Base-by-base conservation (phyloP, 1,139 yeast species). In the Saccharomyces pastorianus region DNA sequence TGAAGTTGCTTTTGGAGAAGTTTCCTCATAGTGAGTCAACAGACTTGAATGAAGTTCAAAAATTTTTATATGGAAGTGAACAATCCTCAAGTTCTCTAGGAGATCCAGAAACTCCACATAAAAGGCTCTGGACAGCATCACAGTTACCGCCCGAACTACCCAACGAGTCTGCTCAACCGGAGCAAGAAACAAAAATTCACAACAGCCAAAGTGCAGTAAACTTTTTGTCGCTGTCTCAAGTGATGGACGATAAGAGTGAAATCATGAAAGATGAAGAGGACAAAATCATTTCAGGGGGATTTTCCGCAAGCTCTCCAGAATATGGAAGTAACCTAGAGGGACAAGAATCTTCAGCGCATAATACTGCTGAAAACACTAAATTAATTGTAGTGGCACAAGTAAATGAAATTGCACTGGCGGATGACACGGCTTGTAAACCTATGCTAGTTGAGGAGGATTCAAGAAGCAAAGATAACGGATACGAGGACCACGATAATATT, bases 91-190 rank as follows among this genome's bases (percentile, higher is more conserved):
- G 20, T 34, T 7, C 13, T 8, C 5, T 34, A 2, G 56, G 52
- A 11, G 57, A 51, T 6, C 55, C 53, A 4, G 56, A 48, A 11
- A 31, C 20, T 2, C 27, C 42, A n/a, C 49, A 51, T 4, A 50
- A 48, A 7, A 51, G 53, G n/a, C 55, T 66, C 27, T 67, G 71
- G 71, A 52, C 54, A 42, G 59, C 64, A 14, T 66, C 71, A 13
- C 69, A 65, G 46, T 50, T 52, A 38, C 63, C 64, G 4, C 63
- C 65, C 20, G 31, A 55, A 53, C 32, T 38, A 4, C 8, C 27
- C 41, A 2, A n/a, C 9, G 25, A 28, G 6, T 44, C 32, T 14
- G 27, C 44, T 14, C 23, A 31, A 14, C 47, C 49, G 31, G 17
- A 28, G 4, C 50, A 52, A 38, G 47, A 51, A 29, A 11, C 23